These are phyloP conservation scores for Diplocarpon rosae DNA, from an alignment of 2,329 filamentous ascomycete genomes.

Conservation along the genomic window DNA sequence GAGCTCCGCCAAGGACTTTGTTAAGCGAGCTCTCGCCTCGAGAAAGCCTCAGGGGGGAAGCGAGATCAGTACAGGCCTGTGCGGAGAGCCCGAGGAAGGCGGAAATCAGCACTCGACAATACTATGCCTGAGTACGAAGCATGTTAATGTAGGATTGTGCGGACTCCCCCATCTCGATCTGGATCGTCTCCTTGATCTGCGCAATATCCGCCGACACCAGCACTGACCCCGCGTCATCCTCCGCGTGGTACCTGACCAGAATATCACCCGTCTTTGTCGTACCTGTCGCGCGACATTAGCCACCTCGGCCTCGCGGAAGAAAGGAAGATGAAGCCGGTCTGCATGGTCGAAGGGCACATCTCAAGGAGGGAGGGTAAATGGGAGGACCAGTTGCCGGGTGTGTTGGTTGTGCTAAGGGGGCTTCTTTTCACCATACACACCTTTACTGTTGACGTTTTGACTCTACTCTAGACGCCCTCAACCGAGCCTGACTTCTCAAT, in stretches of 20 bases:
- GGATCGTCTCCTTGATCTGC: constrained; percentile 46
- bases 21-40: too few species aligned
- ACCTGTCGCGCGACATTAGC: constrained; percentile 43
- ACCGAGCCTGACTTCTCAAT: too few species aligned
- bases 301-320: constrained; percentile 46
- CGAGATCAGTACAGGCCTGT: constrained; percentile 23
- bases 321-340: too few species aligned
- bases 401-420: too few species aligned
- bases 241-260: constrained; percentile 41
- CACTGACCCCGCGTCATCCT: constrained; percentile 37
- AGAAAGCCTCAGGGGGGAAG: too few species aligned
- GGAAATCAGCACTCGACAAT: constrained; percentile 37
- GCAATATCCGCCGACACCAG: constrained; percentile 48
- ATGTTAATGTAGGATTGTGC: constrained; percentile 42
- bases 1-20: too few species aligned
- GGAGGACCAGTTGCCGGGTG: too few species aligned
- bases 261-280: constrained; percentile 44
- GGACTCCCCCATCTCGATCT: constrained; percentile 40
- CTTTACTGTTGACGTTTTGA: too few species aligned
- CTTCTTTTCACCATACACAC: too few species aligned
- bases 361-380: too few species aligned
- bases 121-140: constrained; percentile 38
- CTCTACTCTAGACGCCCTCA: too few species aligned
- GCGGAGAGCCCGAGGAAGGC: constrained; percentile 41
- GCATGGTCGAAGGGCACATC: too few species aligned